phyloP scores from a whole-genome alignment of 129 eudicot species.

The Logfia minima region DNA sequence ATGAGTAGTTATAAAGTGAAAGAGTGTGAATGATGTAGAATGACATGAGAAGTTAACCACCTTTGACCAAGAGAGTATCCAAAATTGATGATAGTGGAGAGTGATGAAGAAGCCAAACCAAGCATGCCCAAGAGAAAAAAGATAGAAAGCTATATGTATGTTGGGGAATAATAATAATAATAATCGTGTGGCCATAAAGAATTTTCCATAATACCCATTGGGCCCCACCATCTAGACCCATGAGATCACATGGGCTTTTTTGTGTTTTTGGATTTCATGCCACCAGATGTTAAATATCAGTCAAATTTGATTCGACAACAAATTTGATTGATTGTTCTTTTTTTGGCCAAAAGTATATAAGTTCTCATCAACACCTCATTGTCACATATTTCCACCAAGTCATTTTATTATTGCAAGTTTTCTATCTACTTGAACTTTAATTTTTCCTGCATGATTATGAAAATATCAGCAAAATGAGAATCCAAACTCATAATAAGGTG shows the following conservation, averaged over 20 bases:
- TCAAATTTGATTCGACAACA: not conserved
- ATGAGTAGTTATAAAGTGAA: slow-evolving; percentile 30
- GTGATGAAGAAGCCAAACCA: slow-evolving; percentile 37
- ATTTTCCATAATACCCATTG: slow-evolving; percentile 21
- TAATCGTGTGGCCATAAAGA: slow-evolving; percentile 28
- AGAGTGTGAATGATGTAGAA: slow-evolving; percentile 39
- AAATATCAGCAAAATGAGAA: not conserved
- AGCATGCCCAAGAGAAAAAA: slow-evolving; percentile 31
- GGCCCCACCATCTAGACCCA: slow-evolving; percentile 29
- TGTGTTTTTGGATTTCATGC: not conserved
- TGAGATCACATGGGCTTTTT: slow-evolving; percentile 27
- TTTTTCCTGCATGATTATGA: not conserved
- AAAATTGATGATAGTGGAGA: slow-evolving; percentile 33
- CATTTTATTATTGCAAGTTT: not conserved
- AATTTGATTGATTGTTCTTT: slow-evolving; percentile 10
- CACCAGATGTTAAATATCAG: not conserved
- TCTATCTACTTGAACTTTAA: not conserved
- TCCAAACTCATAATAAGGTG: not conserved
- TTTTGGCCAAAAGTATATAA: not conserved
- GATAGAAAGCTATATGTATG: slow-evolving; percentile 17
- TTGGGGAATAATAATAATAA: slow-evolving; percentile 17
- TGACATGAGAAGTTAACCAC: slow-evolving; percentile 40
- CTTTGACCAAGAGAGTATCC: slow-evolving; percentile 32
- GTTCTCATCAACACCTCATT: slow-evolving; percentile 1
- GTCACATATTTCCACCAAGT: not conserved